These are phyloP conservation scores for Avena atlantica DNA, from an alignment of 176 grass and related monocot genomes.

Conservation along the genomic window DNA sequence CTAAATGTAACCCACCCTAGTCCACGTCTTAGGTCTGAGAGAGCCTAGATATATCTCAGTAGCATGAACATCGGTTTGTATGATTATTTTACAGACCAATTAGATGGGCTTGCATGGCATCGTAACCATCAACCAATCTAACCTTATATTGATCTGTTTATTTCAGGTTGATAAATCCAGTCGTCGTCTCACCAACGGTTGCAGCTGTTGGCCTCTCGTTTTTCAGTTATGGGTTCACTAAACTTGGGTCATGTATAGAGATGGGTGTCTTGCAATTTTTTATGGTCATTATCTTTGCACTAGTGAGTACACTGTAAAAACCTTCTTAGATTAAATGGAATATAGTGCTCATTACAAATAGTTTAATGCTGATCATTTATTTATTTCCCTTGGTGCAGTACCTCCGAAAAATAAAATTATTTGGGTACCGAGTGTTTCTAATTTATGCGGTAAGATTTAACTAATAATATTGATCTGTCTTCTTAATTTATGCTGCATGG, in stretches of 20 bases:
- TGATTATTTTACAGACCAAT: slow-evolving; percentile 20
- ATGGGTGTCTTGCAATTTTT: slow-evolving; percentile 87
- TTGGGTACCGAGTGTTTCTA: slow-evolving; percentile 88
- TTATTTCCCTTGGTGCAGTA: slow-evolving; percentile 65
- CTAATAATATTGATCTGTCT: slow-evolving; percentile 7
- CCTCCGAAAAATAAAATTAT: slow-evolving; percentile 94
- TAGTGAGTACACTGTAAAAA: slow-evolving; percentile 73
- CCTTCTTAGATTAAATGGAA: slow-evolving; percentile 9
- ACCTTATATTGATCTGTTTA: slow-evolving; percentile 10
- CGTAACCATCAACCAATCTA: neutral
- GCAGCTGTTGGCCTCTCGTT: slow-evolving; percentile 96
- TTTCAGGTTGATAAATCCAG: slow-evolving; percentile 97
- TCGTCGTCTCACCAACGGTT: slow-evolving; percentile 90
- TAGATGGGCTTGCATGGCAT: neutral
- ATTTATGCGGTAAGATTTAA: slow-evolving; percentile 77
- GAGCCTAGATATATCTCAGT: neutral
- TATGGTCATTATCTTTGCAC: slow-evolving; percentile 84
- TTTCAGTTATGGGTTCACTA: slow-evolving; percentile 94
- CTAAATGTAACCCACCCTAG: neutral
- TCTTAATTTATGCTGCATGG: slow-evolving; percentile 30
- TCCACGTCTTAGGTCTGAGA: neutral
- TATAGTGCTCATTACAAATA: neutral
- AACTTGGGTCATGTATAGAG: slow-evolving; percentile 89
- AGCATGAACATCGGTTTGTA: neutral
- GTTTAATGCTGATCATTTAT: slow-evolving; percentile 34